A percentile compares a stretch with the other conserved stretches of the same genome.
phyloP scores from a whole-genome alignment of 495 filamentous ascomycete genomes.

The Glarea lozoyensis region DNA sequence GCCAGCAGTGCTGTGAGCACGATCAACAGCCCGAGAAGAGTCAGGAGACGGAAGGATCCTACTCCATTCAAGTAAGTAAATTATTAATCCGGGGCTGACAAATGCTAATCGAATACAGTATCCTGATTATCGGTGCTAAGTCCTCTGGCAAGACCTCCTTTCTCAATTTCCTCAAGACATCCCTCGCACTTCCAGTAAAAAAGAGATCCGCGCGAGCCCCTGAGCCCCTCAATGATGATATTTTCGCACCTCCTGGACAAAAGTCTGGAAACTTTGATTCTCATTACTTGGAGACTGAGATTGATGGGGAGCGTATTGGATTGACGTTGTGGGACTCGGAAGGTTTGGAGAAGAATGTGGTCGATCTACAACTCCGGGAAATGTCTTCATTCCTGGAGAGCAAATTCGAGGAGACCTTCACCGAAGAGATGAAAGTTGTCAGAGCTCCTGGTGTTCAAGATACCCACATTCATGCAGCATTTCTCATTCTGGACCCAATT shows the following conservation, averaged over 20 bases:
- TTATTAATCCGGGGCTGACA: background rate
- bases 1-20: conserved; percentile 87
- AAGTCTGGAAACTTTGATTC: conserved; percentile 60
- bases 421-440: conserved; percentile 95
- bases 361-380: conserved; percentile 86
- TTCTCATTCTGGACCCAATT: conserved; percentile 82
- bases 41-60: conserved; percentile 90
- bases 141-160: conserved; percentile 95
- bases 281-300: conserved; percentile 88
- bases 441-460: conserved; percentile 88
- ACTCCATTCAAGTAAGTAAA: conserved; percentile 91
- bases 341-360: conserved; percentile 85
- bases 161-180: conserved; percentile 84
- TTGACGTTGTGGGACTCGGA: conserved; percentile 94
- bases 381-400: conserved; percentile 89
- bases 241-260: conserved; percentile 38
- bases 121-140: conserved; percentile 81
- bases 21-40: conserved; percentile 87
- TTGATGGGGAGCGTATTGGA: conserved; percentile 85
- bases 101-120: conserved; percentile 39
- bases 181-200: conserved; percentile 70
- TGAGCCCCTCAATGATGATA: conserved; percentile 38
- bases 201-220: conserved; percentile 49
- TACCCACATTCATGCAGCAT: conserved; percentile 95
- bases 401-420: conserved; percentile 97